Percentiles rank a stretch among this genome's conserved stretches.
Evolutionary conservation across 805 yeast species (phyloP).

Genomic region (Candida glaebosa): DNA sequence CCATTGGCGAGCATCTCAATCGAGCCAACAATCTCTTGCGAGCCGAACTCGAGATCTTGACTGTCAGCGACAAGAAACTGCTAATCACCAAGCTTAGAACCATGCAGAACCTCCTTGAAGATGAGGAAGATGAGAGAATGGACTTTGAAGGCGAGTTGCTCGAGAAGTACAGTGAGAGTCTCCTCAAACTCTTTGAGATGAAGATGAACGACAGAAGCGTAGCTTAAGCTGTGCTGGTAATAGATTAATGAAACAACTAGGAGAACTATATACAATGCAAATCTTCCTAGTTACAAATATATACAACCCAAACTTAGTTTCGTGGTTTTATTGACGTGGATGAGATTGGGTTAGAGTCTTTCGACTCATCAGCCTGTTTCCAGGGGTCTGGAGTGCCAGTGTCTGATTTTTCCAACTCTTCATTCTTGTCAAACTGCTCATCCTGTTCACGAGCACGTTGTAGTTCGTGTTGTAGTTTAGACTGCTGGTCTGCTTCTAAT

Average conservation of each 20-base stretch:
- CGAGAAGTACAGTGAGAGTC: constrained; percentile 35
- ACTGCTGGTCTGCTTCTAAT: constrained; percentile 29
- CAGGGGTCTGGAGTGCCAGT: constrained; percentile 23
- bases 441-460: constrained; percentile 20
- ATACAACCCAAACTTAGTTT: constrained; percentile 9
- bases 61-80: neutral
- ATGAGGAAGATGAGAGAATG: neutral
- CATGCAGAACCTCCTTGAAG: neutral
- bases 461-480: constrained; percentile 29
- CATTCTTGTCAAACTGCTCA: constrained; percentile 7
- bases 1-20: constrained; percentile 1
- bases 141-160: constrained; percentile 21
- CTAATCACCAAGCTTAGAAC: neutral
- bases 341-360: constrained; percentile 31
- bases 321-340: constrained; percentile 38
- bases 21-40: neutral
- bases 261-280: neutral
- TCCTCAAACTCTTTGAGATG: constrained; percentile 25
- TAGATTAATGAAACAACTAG: no score
- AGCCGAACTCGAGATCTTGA: constrained; percentile 1
- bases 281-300: neutral
- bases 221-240: no score
- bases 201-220: constrained; percentile 23
- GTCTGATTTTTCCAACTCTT: neutral
- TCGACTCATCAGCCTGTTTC: constrained; percentile 30